Evolutionary conservation across 305 asterid genomes (phyloP).

Genomic region (Fraxinus floribunda): DNA sequence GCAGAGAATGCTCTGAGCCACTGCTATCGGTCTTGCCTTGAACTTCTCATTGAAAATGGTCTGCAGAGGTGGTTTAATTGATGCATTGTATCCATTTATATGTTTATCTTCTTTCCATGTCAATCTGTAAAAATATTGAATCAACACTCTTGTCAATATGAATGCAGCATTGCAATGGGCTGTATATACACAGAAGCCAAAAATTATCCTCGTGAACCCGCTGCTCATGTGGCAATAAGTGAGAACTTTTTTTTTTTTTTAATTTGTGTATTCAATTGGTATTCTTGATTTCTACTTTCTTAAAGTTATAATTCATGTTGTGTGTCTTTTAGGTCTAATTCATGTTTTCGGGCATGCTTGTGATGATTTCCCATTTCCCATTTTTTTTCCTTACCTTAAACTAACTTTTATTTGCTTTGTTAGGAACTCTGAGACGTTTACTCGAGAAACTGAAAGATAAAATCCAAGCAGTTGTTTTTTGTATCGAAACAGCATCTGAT

Average conservation of each 20-base stretch:
- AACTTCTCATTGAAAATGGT: conserved; percentile 81
- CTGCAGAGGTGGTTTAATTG: conserved; percentile 57
- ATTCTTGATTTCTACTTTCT: conserved; percentile 14
- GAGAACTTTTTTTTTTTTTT: conserved; percentile 24
- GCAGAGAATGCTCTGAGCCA: conserved; percentile 96
- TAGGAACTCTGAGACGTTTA: conserved; percentile 90
- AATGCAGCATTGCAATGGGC: conserved; percentile 78
- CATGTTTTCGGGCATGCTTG: background rate
- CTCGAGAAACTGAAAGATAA: conserved; percentile 88
- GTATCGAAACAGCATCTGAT: conserved; percentile 74
- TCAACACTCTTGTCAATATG: conserved; percentile 22
- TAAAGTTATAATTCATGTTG: background rate
- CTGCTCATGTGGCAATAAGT: conserved; percentile 98
- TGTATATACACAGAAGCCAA: conserved; percentile 87
- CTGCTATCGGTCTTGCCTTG: conserved; percentile 94
- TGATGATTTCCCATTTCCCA: background rate
- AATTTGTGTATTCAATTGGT: background rate
- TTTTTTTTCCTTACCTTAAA: conserved; percentile 13
- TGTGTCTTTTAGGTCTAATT: background rate
- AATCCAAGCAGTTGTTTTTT: conserved; percentile 70
- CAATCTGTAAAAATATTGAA: conserved; percentile 20
- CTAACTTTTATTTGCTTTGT: conserved; percentile 20
- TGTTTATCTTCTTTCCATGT: conserved; percentile 20
- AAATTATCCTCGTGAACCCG: conserved; percentile 94
- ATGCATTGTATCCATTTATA: conserved; percentile 23